These are phyloP conservation scores for Boeremia exigua DNA, from an alignment of 2,329 filamentous ascomycete species.

Conservation along the genomic window DNA sequence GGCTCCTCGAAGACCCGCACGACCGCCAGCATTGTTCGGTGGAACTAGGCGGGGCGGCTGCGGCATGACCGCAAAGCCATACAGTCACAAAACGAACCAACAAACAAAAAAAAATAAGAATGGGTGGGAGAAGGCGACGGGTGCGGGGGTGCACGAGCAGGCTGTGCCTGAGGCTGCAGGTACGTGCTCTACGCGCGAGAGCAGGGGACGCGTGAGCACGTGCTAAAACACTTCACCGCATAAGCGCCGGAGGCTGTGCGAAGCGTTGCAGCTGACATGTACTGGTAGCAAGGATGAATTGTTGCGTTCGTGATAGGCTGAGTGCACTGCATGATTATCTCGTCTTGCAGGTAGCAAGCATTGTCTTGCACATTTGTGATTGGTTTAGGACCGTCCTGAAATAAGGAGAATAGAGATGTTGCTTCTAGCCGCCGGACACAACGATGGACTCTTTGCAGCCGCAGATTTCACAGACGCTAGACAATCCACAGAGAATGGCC, in stretches of 20 bases:
- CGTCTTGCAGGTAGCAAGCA: too few relatives aligned
- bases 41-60: slow-evolving; percentile 9
- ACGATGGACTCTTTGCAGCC: background rate
- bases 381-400: background rate
- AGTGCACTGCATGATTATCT: background rate
- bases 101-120: background rate
- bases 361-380: background rate
- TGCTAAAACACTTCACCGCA: background rate
- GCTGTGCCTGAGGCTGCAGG: slow-evolving; percentile 34
- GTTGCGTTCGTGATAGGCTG: too few relatives aligned
- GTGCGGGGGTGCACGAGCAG: slow-evolving; percentile 17
- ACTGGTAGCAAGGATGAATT: background rate
- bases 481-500: too few relatives aligned
- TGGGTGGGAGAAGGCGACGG: background rate
- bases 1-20: slow-evolving; percentile 9
- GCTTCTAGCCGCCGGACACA: slow-evolving; percentile 8
- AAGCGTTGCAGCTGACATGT: background rate
- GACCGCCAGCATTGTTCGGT: background rate
- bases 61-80: slow-evolving; percentile 14
- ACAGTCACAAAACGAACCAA: background rate
- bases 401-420: background rate
- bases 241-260: background rate
- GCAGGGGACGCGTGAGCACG: slow-evolving; percentile 9
- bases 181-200: background rate
- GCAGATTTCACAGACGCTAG: background rate